Evolutionary conservation across 2,329 filamentous ascomycete species (phyloP).

Genomic region (Zopfia rhizophila): DNA sequence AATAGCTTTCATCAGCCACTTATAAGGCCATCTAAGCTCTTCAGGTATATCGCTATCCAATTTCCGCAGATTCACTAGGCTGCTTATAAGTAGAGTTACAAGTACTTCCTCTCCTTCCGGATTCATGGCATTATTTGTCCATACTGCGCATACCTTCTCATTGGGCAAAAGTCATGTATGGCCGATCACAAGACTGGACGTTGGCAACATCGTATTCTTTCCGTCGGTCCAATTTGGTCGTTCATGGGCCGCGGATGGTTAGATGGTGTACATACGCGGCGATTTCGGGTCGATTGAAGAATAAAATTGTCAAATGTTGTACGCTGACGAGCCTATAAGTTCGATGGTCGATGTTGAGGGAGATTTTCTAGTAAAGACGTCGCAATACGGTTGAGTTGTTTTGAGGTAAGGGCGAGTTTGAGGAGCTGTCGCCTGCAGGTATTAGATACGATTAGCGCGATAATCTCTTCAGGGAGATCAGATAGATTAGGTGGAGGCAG

Average conservation of each 20-base stretch:
- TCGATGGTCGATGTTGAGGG: background rate
- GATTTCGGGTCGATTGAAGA: background rate
- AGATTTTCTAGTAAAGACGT: slow-evolving; percentile 7
- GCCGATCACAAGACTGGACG: too few relatives aligned
- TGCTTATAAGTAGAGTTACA: background rate
- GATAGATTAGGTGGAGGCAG: too few relatives aligned
- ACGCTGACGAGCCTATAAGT: background rate
- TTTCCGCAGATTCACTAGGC: slow-evolving; percentile 2
- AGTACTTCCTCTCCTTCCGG: slow-evolving; percentile 7
- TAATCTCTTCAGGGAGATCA: slow-evolving; percentile 15
- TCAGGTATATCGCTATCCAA: background rate
- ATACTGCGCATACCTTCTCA: background rate
- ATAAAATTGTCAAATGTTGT: background rate
- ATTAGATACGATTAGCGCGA: slow-evolving; percentile 2
- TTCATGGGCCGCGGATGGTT: slow-evolving; percentile 8
- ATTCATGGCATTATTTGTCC: background rate
- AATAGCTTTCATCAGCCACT: too few relatives aligned
- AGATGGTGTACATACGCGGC: slow-evolving; percentile 7
- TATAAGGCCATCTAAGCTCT: too few relatives aligned
- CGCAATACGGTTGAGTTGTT: slow-evolving; percentile 11
- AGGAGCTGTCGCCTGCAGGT: background rate
- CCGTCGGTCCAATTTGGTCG: background rate
- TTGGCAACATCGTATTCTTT: too few relatives aligned
- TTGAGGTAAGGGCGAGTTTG: slow-evolving; percentile 6
- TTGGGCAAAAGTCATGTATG: background rate